Evolutionary conservation across 2,329 filamentous ascomycete genomes (phyloP).

Genomic region (Pseudogymnoascus sp.): DNA sequence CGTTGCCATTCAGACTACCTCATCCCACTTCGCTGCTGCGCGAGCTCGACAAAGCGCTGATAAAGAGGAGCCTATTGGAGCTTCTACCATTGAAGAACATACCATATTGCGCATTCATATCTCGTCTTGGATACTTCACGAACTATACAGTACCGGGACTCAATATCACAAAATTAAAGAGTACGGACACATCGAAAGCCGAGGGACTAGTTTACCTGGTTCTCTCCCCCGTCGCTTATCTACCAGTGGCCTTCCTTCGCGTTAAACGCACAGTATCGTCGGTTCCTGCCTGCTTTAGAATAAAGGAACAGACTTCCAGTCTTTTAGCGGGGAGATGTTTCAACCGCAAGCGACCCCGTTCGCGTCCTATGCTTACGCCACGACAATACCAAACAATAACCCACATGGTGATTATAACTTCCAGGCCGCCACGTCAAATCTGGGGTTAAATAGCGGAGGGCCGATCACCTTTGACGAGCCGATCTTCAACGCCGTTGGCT

Average conservation of each 20-base stretch:
- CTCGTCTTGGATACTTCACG: background rate
- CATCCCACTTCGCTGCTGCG: background rate
- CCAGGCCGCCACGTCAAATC: background rate
- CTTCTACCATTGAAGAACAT: conserved; percentile 1
- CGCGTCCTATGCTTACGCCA: background rate
- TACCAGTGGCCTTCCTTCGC: background rate
- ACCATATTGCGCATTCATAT: background rate
- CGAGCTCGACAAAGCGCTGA: background rate
- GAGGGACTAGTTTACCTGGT: background rate
- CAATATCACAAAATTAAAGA: background rate
- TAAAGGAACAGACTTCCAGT: background rate
- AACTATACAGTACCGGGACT: background rate
- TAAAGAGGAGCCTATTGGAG: background rate
- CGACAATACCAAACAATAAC: conserved; percentile 4
- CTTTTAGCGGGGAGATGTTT: conserved; percentile 7
- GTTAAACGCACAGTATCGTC: background rate
- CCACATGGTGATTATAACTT: conserved; percentile 1
- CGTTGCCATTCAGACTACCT: background rate
- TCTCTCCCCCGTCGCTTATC: background rate
- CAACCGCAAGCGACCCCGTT: conserved; percentile 1
- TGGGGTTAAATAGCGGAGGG: background rate
- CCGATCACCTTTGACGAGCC: conserved; percentile 12
- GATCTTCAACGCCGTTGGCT: conserved; percentile 2
- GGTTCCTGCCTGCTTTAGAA: background rate
- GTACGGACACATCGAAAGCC: background rate